phyloP scores from a whole-genome alignment of 805 yeast species.

The Candida michaelii region DNA sequence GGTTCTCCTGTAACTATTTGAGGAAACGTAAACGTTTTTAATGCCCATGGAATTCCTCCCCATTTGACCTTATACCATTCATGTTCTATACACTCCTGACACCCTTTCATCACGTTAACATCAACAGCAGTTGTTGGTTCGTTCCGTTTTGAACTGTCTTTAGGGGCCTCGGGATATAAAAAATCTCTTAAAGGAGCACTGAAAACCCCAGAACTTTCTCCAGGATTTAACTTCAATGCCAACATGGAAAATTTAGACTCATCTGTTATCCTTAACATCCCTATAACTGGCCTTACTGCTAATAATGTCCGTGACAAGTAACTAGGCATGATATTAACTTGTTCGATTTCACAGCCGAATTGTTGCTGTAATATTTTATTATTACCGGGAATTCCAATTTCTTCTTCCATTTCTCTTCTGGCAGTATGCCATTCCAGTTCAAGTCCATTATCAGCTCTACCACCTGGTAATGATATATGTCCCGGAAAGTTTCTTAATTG shows the following conservation, averaged over 20 bases:
- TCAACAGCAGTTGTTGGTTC: background rate
- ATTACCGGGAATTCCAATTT: slow-evolving; percentile 66
- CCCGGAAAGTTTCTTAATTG: slow-evolving; percentile 76
- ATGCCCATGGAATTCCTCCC: slow-evolving; percentile 72
- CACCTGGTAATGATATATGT: slow-evolving; percentile 92
- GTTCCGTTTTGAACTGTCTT: slow-evolving; percentile 7
- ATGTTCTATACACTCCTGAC: slow-evolving; percentile 33
- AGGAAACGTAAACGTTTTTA: slow-evolving; percentile 63
- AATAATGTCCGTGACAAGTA: slow-evolving; percentile 79
- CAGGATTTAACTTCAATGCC: slow-evolving; percentile 62
- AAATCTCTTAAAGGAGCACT: slow-evolving; percentile 70
- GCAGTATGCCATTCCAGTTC: slow-evolving; percentile 74
- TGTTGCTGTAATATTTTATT: slow-evolving; percentile 43
- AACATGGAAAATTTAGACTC: slow-evolving; percentile 26
- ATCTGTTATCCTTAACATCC: slow-evolving; percentile 49
- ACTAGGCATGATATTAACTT: slow-evolving; percentile 65
- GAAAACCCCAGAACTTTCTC: slow-evolving; percentile 71
- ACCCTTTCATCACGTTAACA: background rate
- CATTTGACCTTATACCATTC: slow-evolving; percentile 47
- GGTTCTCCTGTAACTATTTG: slow-evolving; percentile 55
- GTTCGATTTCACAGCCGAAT: slow-evolving; percentile 60
- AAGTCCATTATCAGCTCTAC: slow-evolving; percentile 71
- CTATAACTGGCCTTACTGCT: slow-evolving; percentile 81
- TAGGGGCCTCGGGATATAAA: slow-evolving; percentile 27
- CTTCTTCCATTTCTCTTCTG: slow-evolving; percentile 83